These are phyloP conservation scores for Trifolium subterraneum DNA, from an alignment of 306 rosid genomes.

Conservation along the genomic window DNA sequence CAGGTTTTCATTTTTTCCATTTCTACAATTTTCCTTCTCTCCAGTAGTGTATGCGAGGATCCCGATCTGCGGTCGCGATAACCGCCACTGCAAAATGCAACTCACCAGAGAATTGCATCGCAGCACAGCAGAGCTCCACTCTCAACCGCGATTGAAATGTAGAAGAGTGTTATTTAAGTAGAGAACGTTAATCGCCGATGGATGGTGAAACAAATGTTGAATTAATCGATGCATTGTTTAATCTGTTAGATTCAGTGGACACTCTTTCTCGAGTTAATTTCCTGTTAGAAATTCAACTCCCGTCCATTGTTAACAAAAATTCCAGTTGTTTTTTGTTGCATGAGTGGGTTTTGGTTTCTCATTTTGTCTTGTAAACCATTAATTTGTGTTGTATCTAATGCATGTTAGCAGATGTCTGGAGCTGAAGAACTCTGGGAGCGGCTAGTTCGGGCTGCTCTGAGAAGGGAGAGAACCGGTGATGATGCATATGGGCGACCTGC, in stretches of 20 bases:
- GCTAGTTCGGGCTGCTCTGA: conserved; percentile 79
- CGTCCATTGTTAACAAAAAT: not conserved
- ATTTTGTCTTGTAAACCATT: conserved; percentile 8
- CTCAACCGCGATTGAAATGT: not conserved
- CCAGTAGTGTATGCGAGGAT: not conserved
- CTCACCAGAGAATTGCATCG: not conserved
- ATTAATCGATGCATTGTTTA: not conserved
- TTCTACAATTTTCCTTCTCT: not conserved
- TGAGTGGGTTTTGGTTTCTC: not conserved
- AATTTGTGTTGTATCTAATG: conserved; percentile 27
- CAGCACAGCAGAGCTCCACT: not conserved
- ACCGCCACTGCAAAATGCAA: not conserved
- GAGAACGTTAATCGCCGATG: not conserved
- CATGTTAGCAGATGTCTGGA: conserved; percentile 60
- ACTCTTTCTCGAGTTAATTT: not conserved
- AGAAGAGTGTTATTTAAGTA: not conserved
- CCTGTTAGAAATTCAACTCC: conserved; percentile 7
- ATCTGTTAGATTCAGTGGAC: too few relatives aligned
- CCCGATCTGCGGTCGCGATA: not conserved
- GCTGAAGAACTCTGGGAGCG: conserved; percentile 92
- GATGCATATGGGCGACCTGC: conserved; percentile 71
- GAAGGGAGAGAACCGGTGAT: conserved; percentile 77
- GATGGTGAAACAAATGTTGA: conserved; percentile 14
- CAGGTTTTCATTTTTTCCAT: not conserved
- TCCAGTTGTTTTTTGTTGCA: not conserved